A percentile compares a stretch with the other conserved stretches of the same genome.
These are phyloP conservation scores for Coemansia sp. DNA, from an alignment of 192 early-diverging fungal genomes.

Conservation along the genomic window DNA sequence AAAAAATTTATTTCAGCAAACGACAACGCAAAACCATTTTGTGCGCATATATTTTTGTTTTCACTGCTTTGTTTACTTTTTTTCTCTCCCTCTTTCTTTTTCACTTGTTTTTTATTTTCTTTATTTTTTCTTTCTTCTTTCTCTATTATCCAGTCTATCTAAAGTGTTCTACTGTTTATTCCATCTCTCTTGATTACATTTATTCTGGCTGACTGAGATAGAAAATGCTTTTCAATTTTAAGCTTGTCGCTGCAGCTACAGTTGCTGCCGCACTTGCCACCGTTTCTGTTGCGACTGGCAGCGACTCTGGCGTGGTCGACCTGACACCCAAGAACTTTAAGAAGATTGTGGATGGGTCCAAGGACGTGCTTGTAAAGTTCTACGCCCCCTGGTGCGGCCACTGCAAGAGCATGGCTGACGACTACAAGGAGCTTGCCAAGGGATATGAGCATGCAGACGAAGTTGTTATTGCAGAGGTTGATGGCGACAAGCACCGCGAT, in stretches of 20 bases:
- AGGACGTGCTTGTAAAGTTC: constrained; percentile 82
- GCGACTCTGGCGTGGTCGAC: constrained; percentile 32
- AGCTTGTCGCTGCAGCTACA: constrained; percentile 27
- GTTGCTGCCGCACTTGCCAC: constrained; percentile 37
- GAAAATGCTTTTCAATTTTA: constrained; percentile 40
- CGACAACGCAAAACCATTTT: too few relatives aligned
- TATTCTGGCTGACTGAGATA: background rate
- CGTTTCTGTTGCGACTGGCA: constrained; percentile 29
- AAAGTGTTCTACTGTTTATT: constrained; percentile 10
- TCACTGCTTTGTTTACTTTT: background rate
- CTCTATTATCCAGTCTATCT: background rate
- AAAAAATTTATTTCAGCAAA: too few relatives aligned
- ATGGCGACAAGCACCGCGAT: constrained; percentile 84
- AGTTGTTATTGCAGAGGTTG: constrained; percentile 88
- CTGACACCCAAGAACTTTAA: constrained; percentile 56
- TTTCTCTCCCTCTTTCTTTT: background rate
- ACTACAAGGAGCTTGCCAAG: constrained; percentile 79
- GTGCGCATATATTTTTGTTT: too few relatives aligned
- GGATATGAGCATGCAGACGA: constrained; percentile 73
- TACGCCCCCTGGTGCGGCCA: constrained; percentile 90
- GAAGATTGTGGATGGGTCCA: constrained; percentile 65
- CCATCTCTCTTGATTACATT: background rate
- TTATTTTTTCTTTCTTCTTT: constrained; percentile 10
- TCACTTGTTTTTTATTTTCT: background rate
- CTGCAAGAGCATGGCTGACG: constrained; percentile 71